Conservation (phyloP, 495 filamentous ascomycete species). For the Geoglossum glabrum region DNA sequence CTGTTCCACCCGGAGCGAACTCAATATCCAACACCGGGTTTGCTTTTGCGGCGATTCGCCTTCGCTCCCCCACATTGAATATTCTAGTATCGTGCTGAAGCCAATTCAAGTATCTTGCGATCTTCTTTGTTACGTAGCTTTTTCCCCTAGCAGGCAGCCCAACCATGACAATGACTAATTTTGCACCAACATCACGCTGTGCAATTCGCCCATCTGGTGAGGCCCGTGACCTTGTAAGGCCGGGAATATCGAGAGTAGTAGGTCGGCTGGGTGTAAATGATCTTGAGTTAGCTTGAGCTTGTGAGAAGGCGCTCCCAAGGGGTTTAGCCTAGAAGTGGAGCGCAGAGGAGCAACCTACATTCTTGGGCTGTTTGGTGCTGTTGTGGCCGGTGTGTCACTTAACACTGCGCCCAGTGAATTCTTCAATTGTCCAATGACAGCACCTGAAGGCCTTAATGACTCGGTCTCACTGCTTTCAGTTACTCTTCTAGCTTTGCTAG, state of each 20-base stretch:
- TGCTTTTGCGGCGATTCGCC: constrained; percentile 46
- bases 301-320: constrained; percentile 1
- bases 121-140: constrained; percentile 96
- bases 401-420: constrained; percentile 34
- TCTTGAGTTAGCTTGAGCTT: neutral
- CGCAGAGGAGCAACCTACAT: constrained; percentile 31
- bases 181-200: constrained; percentile 77
- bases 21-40: neutral
- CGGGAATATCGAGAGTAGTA: constrained; percentile 27
- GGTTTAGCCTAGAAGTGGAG: neutral
- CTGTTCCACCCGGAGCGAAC: neutral
- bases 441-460: neutral
- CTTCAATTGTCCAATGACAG: constrained; percentile 8
- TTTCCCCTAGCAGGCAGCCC: constrained; percentile 88
- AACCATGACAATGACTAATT: constrained; percentile 96
- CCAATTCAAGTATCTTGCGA: constrained; percentile 89
- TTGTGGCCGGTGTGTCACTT: constrained; percentile 48
- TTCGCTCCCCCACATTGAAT: constrained; percentile 89
- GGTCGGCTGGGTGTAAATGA: constrained; percentile 14
- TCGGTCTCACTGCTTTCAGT: neutral
- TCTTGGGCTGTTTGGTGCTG: constrained; percentile 48
- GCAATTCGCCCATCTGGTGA: constrained; percentile 90
- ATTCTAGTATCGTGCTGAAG: constrained; percentile 86
- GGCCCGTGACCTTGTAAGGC: constrained; percentile 77
- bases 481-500: neutral